phyloP scores from a whole-genome alignment of 805 yeast species.

The Kuraishia floccosa region DNA sequence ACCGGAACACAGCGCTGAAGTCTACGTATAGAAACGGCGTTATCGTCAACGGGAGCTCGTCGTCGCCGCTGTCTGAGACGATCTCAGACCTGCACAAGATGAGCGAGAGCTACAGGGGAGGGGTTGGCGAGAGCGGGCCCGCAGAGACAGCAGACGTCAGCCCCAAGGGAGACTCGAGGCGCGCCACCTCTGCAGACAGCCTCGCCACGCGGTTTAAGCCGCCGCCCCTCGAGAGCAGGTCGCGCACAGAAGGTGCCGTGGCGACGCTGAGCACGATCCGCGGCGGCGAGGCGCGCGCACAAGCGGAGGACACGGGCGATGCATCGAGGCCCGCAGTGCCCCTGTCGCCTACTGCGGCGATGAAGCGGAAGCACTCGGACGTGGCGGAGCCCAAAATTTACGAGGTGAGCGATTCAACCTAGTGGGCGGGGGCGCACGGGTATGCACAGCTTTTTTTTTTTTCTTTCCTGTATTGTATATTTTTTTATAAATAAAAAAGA shows the following conservation, averaged over 20 bases:
- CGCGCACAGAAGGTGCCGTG: slow-evolving; percentile 1
- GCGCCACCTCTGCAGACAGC: not conserved
- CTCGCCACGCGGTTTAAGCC: not conserved
- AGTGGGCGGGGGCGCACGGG: slow-evolving; percentile 1
- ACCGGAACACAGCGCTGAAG: not conserved
- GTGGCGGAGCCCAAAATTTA: not conserved
- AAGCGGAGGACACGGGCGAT: not conserved
- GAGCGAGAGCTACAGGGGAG: not conserved
- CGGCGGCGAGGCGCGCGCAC: not conserved
- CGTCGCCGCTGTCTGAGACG: not conserved
- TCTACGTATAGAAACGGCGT: not conserved
- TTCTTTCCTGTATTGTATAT: not conserved
- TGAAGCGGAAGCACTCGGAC: too few relatives aligned
- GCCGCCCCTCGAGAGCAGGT: not conserved
- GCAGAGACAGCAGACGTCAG: not conserved
- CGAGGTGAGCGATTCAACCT: not conserved
- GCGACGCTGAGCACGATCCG: slow-evolving; percentile 1
- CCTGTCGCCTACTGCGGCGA: too few relatives aligned
- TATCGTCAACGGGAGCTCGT: not conserved
- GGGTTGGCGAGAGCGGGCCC: not conserved
- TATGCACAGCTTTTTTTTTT: not conserved
- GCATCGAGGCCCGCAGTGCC: not conserved
- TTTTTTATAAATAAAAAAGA: too few relatives aligned
- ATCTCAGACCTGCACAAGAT: slow-evolving; percentile 1
- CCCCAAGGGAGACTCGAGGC: not conserved